Evolutionary conservation across 1,284 basidiomycete genomes (phyloP).

Genomic region (Erythrobasidium hasegawianum): DNA sequence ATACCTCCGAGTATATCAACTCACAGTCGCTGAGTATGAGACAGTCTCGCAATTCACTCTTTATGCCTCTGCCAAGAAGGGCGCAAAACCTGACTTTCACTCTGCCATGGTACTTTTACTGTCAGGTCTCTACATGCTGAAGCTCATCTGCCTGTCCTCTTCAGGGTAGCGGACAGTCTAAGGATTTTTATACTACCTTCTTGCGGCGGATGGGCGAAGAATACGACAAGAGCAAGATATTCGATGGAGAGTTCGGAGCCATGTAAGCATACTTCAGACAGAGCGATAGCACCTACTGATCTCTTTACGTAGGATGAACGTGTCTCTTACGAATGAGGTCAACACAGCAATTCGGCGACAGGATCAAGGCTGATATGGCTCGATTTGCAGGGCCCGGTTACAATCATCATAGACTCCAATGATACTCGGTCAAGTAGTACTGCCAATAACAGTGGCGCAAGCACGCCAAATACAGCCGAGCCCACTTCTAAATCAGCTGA

Average conservation of each 20-base stretch:
- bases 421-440: conserved; percentile 9
- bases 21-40: no score
- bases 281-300: neutral
- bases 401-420: conserved; percentile 41
- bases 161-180: conserved; percentile 37
- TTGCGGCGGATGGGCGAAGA: conserved; percentile 34
- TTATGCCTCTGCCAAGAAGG: conserved; percentile 39
- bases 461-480: neutral
- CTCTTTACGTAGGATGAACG: conserved; percentile 40
- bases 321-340: conserved; percentile 42
- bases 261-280: conserved; percentile 7
- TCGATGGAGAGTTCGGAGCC: conserved; percentile 39
- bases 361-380: neutral
- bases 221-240: conserved; percentile 37
- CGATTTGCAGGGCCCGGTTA: conserved; percentile 39
- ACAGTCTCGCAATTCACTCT: conserved; percentile 43
- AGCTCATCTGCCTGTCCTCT: neutral
- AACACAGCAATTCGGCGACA: neutral
- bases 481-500: neutral
- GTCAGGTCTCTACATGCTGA: neutral
- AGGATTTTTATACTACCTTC: conserved; percentile 38
- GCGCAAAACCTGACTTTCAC: conserved; percentile 44
- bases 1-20: no score
- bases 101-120: conserved; percentile 37
- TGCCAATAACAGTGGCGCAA: neutral